These are phyloP conservation scores for Gastrolobium bilobum DNA, from an alignment of 306 rosid genomes.

Conservation along the genomic window DNA sequence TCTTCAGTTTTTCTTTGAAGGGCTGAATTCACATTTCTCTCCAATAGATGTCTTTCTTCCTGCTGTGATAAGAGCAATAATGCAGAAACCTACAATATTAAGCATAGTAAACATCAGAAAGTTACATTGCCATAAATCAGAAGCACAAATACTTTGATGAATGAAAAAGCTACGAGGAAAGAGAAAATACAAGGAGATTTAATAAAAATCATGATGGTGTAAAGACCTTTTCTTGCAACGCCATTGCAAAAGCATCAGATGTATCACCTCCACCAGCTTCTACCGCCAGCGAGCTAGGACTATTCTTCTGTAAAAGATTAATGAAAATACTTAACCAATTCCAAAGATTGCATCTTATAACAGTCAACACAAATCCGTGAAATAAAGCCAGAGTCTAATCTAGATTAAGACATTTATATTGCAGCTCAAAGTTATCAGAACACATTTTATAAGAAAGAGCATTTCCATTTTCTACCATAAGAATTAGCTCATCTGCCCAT, in stretches of 20 bases:
- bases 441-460: background rate
- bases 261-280: conserved; percentile 56
- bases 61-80: conserved; percentile 92
- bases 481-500: conserved; percentile 27
- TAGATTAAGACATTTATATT: conserved; percentile 23
- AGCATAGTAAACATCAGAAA: conserved; percentile 37
- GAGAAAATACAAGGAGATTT: conserved; percentile 16
- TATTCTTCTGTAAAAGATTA: conserved; percentile 55
- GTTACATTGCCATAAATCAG: conserved; percentile 36
- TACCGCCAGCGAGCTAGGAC: conserved; percentile 47
- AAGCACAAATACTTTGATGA: conserved; percentile 30
- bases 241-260: conserved; percentile 82
- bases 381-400: conserved; percentile 37
- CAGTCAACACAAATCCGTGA: conserved; percentile 25
- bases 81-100: conserved; percentile 71
- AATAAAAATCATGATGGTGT: conserved; percentile 1
- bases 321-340: conserved; percentile 31
- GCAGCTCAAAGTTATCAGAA: conserved; percentile 31
- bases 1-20: conserved; percentile 86
- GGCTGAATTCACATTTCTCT: conserved; percentile 81
- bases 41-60: conserved; percentile 89
- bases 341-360: conserved; percentile 36
- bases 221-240: conserved; percentile 90
- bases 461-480: conserved; percentile 8
- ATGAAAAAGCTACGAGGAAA: conserved; percentile 12